Base-by-base conservation (phyloP, 2,329 filamentous ascomycete species). In the Cladosporium sp. region DNA sequence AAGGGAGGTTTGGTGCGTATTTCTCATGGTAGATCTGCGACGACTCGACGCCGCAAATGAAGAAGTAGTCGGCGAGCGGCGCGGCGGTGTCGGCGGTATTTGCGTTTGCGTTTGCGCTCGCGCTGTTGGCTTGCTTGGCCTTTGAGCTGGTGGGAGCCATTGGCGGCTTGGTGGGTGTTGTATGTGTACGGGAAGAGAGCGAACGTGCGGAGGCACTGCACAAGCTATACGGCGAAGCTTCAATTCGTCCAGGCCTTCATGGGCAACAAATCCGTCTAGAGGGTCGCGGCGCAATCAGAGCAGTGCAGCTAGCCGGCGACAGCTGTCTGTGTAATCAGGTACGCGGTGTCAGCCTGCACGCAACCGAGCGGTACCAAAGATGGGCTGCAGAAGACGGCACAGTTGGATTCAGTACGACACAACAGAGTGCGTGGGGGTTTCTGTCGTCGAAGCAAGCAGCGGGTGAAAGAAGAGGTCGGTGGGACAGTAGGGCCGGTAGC, bases 21-120 rank as follows among this genome's bases (percentile, higher is more conserved):
- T 73, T 74, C 76, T 81, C 80, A 68, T 84, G 81, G 74, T 80
- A 83, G 66, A 84, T 79, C 72, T 83, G 81, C 14, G 80, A 77
- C 39, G 81, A 83, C 75, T 84, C 82, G 67, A 84, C 83, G 67
- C 83, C 83, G 63, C 78, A 80, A 66, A 89, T 89, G 83, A 88
- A 89, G 76, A 89, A 89, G 76, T 86, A 88, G 76, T 89, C 87
- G 72, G 87, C 87, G 63, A 89, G 83, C 64, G 87, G 86, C 63
- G 81, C 80, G 66, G 82, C 80, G 56, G 73, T 75, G 67, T 76
- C 74, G 66, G 71, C 71, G 66, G 60, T 58, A 30, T 64, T 64
- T 32, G 54, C 62, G 25, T 64, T 64, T 32, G 54, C 62, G 25
- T 64, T 64, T 39, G 53, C 43, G 60, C 60, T 63, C 39, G 56